A percentile compares a stretch with the other conserved stretches of the same genome.
Evolutionary conservation across 257 asterid genomes (phyloP).

Genomic region (Plantago ovata): DNA sequence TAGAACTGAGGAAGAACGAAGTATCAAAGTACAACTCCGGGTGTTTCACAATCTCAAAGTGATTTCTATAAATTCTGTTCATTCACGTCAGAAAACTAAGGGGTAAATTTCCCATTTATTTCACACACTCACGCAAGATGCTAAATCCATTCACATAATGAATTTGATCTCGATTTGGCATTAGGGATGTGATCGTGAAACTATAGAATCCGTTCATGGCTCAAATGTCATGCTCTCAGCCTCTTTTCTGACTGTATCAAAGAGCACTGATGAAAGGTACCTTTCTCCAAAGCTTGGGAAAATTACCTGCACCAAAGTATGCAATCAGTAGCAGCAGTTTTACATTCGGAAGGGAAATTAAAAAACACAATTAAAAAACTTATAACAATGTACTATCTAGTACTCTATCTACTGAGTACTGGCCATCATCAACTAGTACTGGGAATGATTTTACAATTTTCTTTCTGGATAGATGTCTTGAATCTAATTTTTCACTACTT

Average conservation of each 20-base stretch:
- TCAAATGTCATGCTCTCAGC: slow-evolving; percentile 37
- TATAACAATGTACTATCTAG: no score
- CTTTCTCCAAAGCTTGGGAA: slow-evolving; percentile 62
- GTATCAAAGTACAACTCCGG: background rate
- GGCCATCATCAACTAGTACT: no score
- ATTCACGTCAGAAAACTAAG: background rate
- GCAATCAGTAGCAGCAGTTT: background rate
- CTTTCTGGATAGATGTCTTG: no score
- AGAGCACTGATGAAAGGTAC: slow-evolving; percentile 50
- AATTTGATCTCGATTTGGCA: no score
- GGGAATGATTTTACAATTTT: no score
- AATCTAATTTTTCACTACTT: no score
- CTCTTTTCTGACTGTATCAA: slow-evolving; percentile 43
- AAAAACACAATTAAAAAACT: no score
- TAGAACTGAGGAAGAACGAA: no score
- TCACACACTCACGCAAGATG: background rate
- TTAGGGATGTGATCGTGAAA: no score
- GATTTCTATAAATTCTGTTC: background rate
- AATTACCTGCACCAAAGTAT: slow-evolving; percentile 30
- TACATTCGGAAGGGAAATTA: no score
- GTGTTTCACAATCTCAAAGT: background rate
- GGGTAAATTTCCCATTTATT: background rate
- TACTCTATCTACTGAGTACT: no score
- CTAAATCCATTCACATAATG: no score
- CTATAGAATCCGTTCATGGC: slow-evolving; percentile 8